phyloP scores from a whole-genome alignment of 2,329 filamentous ascomycete species.

The Daldinia sp. region DNA sequence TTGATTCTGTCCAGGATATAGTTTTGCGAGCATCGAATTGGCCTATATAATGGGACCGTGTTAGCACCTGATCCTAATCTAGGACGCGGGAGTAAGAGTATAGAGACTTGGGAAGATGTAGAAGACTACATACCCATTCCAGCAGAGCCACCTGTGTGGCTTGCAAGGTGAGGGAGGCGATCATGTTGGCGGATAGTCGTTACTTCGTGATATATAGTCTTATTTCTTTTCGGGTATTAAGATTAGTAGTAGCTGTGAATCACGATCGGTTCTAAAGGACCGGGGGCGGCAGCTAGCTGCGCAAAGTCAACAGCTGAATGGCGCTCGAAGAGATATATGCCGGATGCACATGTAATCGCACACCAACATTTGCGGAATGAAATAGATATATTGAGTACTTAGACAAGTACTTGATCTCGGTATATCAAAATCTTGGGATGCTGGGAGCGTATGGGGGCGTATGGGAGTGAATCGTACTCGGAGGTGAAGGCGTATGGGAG shows the following conservation, averaged over 20 bases:
- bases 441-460: background rate
- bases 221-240: conserved; percentile 19
- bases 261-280: conserved; percentile 16
- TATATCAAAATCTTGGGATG: conserved; percentile 18
- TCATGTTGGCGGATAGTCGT: conserved; percentile 43
- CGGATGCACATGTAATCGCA: background rate
- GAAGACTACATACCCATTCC: conserved; percentile 47
- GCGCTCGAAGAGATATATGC: conserved; percentile 11
- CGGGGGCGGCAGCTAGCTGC: conserved; percentile 30
- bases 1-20: conserved; percentile 51
- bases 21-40: conserved; percentile 47
- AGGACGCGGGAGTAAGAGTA: conserved; percentile 34
- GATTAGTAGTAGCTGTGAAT: conserved; percentile 30
- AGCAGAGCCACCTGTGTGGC: conserved; percentile 46
- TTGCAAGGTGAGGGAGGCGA: conserved; percentile 44
- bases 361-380: background rate
- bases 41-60: conserved; percentile 39
- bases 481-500: background rate
- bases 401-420: conserved; percentile 7
- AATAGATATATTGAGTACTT: conserved; percentile 4
- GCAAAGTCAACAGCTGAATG: conserved; percentile 10
- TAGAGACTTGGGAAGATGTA: conserved; percentile 19
- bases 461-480: conserved; percentile 9
- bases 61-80: conserved; percentile 21
- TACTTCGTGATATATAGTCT: conserved; percentile 15